Percentiles rank a stretch among this genome's conserved stretches.
Conservation (phyloP, 2,329 filamentous ascomycete species). For the Fusarium lateritium region DNA sequence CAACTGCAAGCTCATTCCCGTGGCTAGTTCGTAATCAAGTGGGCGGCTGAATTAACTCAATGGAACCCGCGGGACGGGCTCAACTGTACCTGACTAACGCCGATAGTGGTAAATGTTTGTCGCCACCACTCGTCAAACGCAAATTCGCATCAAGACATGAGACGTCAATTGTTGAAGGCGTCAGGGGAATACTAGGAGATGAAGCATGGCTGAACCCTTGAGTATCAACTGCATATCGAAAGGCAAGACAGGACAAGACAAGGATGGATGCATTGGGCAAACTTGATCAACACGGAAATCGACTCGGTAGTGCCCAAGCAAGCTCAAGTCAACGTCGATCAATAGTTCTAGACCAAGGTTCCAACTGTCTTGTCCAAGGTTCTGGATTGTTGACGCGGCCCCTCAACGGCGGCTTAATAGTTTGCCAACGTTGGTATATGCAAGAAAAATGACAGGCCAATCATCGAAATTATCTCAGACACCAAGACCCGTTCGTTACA, state of each 20-base stretch:
- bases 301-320: constrained; percentile 3
- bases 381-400: constrained; percentile 23
- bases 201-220: neutral
- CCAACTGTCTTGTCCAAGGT: constrained; percentile 11
- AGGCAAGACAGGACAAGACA: neutral
- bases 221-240: neutral
- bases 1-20: constrained; percentile 3
- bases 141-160: neutral
- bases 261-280: constrained; percentile 19
- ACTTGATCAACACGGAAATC: constrained; percentile 20
- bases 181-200: neutral
- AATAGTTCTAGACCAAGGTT: constrained; percentile 40
- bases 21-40: constrained; percentile 15
- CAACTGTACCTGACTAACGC: constrained; percentile 34
- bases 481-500: too few species aligned
- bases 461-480: neutral
- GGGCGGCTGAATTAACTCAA: constrained; percentile 14
- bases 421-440: neutral
- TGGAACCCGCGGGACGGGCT: constrained; percentile 12
- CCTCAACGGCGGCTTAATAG: constrained; percentile 14
- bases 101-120: constrained; percentile 24
- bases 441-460: constrained; percentile 20
- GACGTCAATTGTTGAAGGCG: neutral
- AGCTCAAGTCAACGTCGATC: constrained; percentile 33
- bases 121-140: constrained; percentile 20